These are phyloP conservation scores for Cryptococcus maquisensis DNA, from an alignment of 1,284 basidiomycete species.

Conservation along the genomic window DNA sequence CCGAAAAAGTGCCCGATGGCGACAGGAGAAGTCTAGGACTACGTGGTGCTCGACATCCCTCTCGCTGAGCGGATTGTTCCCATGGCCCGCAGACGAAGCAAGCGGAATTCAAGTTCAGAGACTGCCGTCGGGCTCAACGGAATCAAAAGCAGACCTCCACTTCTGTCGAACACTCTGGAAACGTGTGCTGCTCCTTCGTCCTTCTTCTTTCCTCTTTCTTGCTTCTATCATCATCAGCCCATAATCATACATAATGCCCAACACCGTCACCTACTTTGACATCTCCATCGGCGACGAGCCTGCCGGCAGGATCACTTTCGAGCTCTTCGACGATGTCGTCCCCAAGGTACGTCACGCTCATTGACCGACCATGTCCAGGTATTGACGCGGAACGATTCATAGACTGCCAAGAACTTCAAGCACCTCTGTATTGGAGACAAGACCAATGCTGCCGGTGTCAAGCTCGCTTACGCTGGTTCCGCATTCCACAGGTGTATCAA, in stretches of 20 bases:
- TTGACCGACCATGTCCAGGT: neutral
- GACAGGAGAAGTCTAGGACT: too few relatives aligned
- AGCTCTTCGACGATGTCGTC: slow-evolving; percentile 66
- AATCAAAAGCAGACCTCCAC: too few relatives aligned
- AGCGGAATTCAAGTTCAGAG: too few relatives aligned
- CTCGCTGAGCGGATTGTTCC: too few relatives aligned
- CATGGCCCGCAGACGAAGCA: too few relatives aligned
- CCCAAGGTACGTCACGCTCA: slow-evolving; percentile 44
- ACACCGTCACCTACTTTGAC: slow-evolving; percentile 64
- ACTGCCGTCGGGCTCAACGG: too few relatives aligned
- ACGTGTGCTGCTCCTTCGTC: neutral
- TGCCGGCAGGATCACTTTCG: slow-evolving; percentile 72
- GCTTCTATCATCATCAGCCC: neutral
- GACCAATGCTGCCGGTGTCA: slow-evolving; percentile 49
- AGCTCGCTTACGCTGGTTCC: slow-evolving; percentile 53
- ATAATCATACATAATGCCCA: slow-evolving; percentile 25
- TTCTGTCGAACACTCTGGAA: neutral
- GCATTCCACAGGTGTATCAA: slow-evolving; percentile 74
- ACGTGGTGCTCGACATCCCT: too few relatives aligned
- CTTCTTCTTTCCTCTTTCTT: neutral
- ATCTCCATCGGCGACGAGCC: slow-evolving; percentile 59
- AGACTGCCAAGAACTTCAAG: slow-evolving; percentile 82
- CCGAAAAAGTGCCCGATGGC: too few relatives aligned
- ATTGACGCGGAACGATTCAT: neutral
- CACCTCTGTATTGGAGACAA: slow-evolving; percentile 77